Conservation (phyloP, 176 grass and related monocot species). For the Chrysopogon serrulatus region DNA sequence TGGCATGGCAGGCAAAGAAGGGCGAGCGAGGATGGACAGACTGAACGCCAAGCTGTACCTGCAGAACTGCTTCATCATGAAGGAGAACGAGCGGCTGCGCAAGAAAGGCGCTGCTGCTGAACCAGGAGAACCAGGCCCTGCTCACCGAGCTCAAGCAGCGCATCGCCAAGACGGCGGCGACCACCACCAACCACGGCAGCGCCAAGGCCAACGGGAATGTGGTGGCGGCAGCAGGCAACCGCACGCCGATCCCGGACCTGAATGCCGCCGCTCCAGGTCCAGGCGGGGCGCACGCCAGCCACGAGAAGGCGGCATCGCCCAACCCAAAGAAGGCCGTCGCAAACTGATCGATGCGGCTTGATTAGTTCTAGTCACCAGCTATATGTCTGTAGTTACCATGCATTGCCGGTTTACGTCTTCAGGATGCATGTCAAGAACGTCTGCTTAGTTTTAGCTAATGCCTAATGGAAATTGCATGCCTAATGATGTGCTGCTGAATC, state of each 20-base stretch:
- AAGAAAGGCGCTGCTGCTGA: conserved; percentile 78
- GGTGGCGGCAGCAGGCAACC: neutral
- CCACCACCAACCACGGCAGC: neutral
- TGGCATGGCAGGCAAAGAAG: neutral
- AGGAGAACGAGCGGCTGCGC: conserved; percentile 87
- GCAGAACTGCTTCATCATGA: conserved; percentile 82
- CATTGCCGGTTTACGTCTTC: conserved; percentile 10
- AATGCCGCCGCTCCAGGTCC: conserved; percentile 27
- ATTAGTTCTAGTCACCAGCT: neutral
- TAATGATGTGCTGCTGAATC: conserved; percentile 5
- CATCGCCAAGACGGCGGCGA: conserved; percentile 38
- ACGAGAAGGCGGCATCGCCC: conserved; percentile 26
- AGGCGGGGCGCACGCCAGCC: neutral
- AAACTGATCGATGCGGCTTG: conserved; percentile 21
- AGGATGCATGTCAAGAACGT: conserved; percentile 15
- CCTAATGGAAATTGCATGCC: neutral
- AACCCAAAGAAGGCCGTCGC: conserved; percentile 31
- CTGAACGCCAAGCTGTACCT: conserved; percentile 76
- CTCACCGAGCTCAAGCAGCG: conserved; percentile 73
- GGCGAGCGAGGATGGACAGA: conserved; percentile 44
- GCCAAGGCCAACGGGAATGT: conserved; percentile 6
- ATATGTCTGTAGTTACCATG: neutral
- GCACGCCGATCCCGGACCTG: conserved; percentile 52
- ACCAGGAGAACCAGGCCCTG: conserved; percentile 75
- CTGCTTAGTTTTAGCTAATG: conserved; percentile 29